Base-by-base conservation (phyloP, 1,284 basidiomycete species). In the Ustilago esculenta region DNA sequence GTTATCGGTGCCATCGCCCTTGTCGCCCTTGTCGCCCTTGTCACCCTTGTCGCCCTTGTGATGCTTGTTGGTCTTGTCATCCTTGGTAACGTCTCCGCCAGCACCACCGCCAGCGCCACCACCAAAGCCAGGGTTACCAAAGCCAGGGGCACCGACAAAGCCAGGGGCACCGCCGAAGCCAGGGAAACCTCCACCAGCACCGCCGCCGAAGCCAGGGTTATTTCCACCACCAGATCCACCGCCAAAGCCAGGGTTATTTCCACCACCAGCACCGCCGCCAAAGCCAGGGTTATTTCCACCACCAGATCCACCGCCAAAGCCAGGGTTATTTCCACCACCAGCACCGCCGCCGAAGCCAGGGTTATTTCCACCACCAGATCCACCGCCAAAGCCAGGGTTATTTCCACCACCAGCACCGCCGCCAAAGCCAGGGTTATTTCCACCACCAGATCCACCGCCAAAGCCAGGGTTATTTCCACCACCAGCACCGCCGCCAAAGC, bases 291-390 rank as follows among this genome's bases (percentile, higher is more conserved):
- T 49, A 30, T 32, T 7, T 32, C 50, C 27, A 12, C 7, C 12
- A 29, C 27, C 27, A 54, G n/a, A 29, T 25, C 52, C 56, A 46
- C 54, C 6, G 11, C 66, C 55, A 17, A 23, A 17, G 14, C 61
- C 59, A 33, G 46, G 2, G 23, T 41, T 27, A 15, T 48, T n/a
- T 20, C 45, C 41, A 12, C 11, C 14, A 20, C 25, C 34, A 14
- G 14, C 23, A 14, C 14, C 18, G 41, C 36, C 18, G n/a, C n/a
- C n/a, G n/a, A n/a, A n/a, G n/a, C n/a, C n/a, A n/a, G n/a, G n/a
- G n/a, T n/a, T n/a, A n/a, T n/a, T n/a, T n/a, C n/a, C n/a, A n/a
- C n/a, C n/a, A n/a, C n/a, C n/a, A n/a, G n/a, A n/a, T n/a, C n/a
- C n/a, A n/a, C n/a, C n/a, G n/a, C 20, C 9, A 39, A 25, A n/a